phyloP scores from a whole-genome alignment of 371 early-diverging fungal species.

The Mucor velutinosus region DNA sequence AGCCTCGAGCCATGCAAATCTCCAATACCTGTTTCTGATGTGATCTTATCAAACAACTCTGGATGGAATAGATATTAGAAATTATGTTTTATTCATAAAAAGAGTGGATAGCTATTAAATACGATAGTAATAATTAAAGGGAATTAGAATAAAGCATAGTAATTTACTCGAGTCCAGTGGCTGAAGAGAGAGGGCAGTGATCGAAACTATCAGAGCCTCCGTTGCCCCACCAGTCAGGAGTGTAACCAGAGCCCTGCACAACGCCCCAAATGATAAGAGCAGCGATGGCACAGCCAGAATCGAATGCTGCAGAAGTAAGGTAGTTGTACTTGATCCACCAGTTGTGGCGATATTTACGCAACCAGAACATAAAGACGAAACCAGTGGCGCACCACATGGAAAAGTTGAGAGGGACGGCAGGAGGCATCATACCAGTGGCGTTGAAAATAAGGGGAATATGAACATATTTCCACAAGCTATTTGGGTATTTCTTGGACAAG shows the following conservation, averaged over 20 bases:
- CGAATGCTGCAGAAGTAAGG: slow-evolving; percentile 74
- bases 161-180: slow-evolving; percentile 10
- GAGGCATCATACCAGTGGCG: slow-evolving; percentile 73
- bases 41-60: too few species aligned
- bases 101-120: neutral
- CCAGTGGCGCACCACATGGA: slow-evolving; percentile 67
- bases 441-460: slow-evolving; percentile 68
- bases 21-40: too few species aligned
- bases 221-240: slow-evolving; percentile 46
- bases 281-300: slow-evolving; percentile 64
- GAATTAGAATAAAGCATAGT: neutral
- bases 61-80: neutral
- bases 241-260: slow-evolving; percentile 24
- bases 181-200: slow-evolving; percentile 34
- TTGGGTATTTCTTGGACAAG: slow-evolving; percentile 49
- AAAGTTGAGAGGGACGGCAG: slow-evolving; percentile 59
- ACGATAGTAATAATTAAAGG: neutral
- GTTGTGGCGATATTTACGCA: slow-evolving; percentile 52
- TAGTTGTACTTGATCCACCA: slow-evolving; percentile 80
- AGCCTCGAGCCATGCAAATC: too few species aligned
- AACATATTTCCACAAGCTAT: slow-evolving; percentile 59
- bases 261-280: slow-evolving; percentile 56
- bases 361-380: slow-evolving; percentile 65
- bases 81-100: neutral
- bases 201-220: slow-evolving; percentile 33